These are phyloP conservation scores for Isoetes taiwanensis DNA, from an alignment of 75 land plant genomes.

Conservation along the genomic window DNA sequence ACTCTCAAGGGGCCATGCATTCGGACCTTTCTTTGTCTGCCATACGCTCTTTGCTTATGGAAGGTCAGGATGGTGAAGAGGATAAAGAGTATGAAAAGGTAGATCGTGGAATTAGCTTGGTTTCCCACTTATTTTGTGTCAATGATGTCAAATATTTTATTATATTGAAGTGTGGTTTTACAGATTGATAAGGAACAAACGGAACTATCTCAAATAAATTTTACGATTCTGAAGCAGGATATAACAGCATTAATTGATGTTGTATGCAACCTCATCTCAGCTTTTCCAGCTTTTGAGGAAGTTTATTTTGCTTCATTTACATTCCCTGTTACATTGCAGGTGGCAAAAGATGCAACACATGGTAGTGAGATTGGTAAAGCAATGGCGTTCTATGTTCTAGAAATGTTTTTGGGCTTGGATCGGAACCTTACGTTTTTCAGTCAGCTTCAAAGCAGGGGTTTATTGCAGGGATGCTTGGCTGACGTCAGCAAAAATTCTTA, in stretches of 20 bases:
- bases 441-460: conserved; percentile 85
- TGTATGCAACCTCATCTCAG: conserved; percentile 29
- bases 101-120: not conserved
- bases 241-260: conserved; percentile 60
- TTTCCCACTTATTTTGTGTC: not conserved
- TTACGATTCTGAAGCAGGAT: conserved; percentile 56
- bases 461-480: conserved; percentile 44
- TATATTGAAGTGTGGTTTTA: not conserved
- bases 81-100: conserved; percentile 68
- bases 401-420: conserved; percentile 61
- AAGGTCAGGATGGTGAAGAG: conserved; percentile 69
- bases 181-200: conserved; percentile 81
- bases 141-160: not conserved
- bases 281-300: too few species aligned
- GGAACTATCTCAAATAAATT: conserved; percentile 62
- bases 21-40: conserved; percentile 59
- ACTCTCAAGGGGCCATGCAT: conserved; percentile 69
- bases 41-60: conserved; percentile 43
- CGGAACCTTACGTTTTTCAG: conserved; percentile 58
- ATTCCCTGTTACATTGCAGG: conserved; percentile 23
- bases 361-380: conserved; percentile 87
- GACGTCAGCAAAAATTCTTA: conserved; percentile 52
- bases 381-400: conserved; percentile 68
- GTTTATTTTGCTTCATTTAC: too few species aligned
- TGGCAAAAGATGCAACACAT: conserved; percentile 61